A percentile compares a stretch with the other conserved stretches of the same genome.
Evolutionary conservation across 257 asterid genomes (phyloP).

Genomic region (Dorcoceras hygrometricum): DNA sequence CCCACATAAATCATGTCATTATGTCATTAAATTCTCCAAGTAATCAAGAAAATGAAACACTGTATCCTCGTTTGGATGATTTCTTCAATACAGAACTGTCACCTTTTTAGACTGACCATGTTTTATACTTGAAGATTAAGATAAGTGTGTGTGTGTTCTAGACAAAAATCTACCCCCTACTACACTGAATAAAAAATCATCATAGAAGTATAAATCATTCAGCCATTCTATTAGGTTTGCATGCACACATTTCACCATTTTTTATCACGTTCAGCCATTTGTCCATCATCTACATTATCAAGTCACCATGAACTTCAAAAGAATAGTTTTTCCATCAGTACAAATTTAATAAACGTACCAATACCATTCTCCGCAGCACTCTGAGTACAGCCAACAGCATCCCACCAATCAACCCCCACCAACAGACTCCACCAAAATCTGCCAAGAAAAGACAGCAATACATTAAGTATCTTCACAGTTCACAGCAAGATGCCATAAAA

Average conservation of each 20-base stretch:
- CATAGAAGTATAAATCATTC: neutral
- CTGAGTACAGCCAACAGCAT: conserved; percentile 99
- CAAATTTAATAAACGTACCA: conserved; percentile 47
- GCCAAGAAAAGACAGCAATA: conserved; percentile 27
- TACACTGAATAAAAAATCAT: conserved; percentile 4
- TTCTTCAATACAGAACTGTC: neutral
- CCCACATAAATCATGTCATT: too few species aligned
- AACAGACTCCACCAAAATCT: conserved; percentile 99
- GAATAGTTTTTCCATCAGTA: conserved; percentile 16
- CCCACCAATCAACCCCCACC: conserved; percentile 99
- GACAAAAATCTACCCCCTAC: conserved; percentile 4
- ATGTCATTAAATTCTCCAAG: neutral
- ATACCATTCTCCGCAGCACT: conserved; percentile 99
- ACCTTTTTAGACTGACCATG: neutral
- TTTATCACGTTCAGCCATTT: neutral
- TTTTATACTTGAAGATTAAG: neutral
- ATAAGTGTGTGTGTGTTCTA: neutral
- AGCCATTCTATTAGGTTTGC: neutral
- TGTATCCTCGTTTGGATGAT: neutral
- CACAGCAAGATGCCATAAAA: conserved; percentile 20
- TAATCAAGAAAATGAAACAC: neutral
- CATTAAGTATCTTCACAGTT: conserved; percentile 19
- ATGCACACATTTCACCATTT: conserved; percentile 20
- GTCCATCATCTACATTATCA: conserved; percentile 3
- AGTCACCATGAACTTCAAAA: conserved; percentile 6